Base-by-base conservation (phyloP, 1,284 basidiomycete species). In the Ceratobasidium sp. region DNA sequence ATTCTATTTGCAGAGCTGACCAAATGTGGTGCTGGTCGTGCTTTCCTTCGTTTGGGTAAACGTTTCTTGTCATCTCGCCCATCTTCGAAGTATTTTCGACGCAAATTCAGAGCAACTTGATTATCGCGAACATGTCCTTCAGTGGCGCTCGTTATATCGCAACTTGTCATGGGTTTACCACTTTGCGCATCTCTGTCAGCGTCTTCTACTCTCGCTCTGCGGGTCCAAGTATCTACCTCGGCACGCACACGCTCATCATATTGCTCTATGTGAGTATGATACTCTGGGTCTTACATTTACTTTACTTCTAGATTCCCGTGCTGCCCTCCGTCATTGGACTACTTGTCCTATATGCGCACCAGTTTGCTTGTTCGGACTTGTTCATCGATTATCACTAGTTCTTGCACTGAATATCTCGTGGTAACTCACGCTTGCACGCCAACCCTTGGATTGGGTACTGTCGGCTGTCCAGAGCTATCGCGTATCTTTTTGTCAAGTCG, bases 391-490 rank as follows among this genome's bases (percentile, higher is more conserved):
- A 98, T 85, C 90, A 96, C 82, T 96, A 98, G 86, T 98, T 96
- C 88, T 87, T 98, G 81, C 90, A 97, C 81, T 98, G 96, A 96
- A 97, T 98, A 96, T 96, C 93, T 70, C 91, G 96, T 80, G 96
- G 96, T 78, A 98, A 98, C 86, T 97, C 96, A 68, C 90, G 95
- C 28, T 95, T 95, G n/a, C 96, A 98, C 86, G 94, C 91, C 83
- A 98, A 97, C 85, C 97, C 96, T 4, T 98, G 96, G 96, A 97
- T 98, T 80, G 96, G 96, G 0, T 98, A 98, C 86, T 98, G 96
- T 84, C 94, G 96, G 78, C 87, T 98, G 77, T 96, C 95, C 48
- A 90, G 96, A 79, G 98, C 96, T 13, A 94, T 79, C 28, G 77
- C 79, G 40, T 78, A 81, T 64, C 76, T 79, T 57, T 95, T 94